Evolutionary conservation across 352 stramenopile genomes (phyloP), one percentile per base, ranked within the genome.

Genomic region (Hyaloperonospora brassicae): DNA sequence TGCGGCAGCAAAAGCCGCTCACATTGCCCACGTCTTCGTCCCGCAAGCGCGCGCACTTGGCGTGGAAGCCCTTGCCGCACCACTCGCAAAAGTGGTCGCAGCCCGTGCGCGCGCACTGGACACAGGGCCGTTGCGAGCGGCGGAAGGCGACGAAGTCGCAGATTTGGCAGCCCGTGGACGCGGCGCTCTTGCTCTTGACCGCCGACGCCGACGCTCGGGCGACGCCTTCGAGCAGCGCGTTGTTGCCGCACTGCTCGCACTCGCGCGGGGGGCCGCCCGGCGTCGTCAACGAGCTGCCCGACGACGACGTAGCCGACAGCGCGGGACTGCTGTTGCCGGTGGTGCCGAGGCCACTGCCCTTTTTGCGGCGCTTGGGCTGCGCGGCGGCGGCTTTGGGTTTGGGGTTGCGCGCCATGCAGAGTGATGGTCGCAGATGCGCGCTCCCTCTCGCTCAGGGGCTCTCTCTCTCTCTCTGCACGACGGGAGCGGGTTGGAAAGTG

Each of bases 21-120:
- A 57, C 61, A 17, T 66, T 64, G 34, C 54, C 52, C 58, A 87
- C 68, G 13, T 87, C 73, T 41, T 90, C 80, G 44, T 70, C 60
- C 1, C 67, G 49, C 24, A 61, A 25, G 27, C 68, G 69, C 14
- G 80, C 83, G 56, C 83, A 93, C 54, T 84, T 87, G 1, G 48
- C 64, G 66, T 93, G 83, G 61, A 86, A 87, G 39, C 83, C 83
- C 41, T 85, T 77, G 55, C 80, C 83, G 50, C 83, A 93, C 79
- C 79, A 91, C 36, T 93, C 83, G 61, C 83, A 93, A 43, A 91
- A 93, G 45, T 86, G 67, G 43, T 93, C 75, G 57, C 80, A 91
- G 30, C 70, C 65, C 7, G 61, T 63, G 42, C 70, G 73, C 30
- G 72, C 42, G 58, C 83, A 93, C 41, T 79, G 61, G 8, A 87